phyloP scores from a whole-genome alignment of 345 rosid genomes.

The Melaleuca alternifolia region DNA sequence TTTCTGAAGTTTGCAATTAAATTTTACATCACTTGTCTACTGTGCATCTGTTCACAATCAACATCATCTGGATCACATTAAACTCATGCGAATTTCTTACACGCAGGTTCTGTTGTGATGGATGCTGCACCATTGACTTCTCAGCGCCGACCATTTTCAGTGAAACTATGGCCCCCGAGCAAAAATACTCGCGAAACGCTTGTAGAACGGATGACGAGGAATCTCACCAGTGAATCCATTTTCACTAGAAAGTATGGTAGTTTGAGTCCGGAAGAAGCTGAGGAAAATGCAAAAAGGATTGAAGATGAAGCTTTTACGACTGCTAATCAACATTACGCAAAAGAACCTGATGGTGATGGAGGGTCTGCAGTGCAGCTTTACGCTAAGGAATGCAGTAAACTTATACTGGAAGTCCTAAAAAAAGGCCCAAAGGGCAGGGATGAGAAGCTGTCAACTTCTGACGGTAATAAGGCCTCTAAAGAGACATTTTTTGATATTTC shows the following conservation, averaged over 20 bases:
- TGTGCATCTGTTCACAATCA: neutral
- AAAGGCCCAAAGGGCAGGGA: slow-evolving; percentile 36
- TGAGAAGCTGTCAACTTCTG: slow-evolving; percentile 16
- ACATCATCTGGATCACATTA: neutral
- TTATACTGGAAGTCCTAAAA: slow-evolving; percentile 69
- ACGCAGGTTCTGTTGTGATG: slow-evolving; percentile 27
- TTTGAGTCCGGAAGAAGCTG: slow-evolving; percentile 64
- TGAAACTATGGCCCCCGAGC: slow-evolving; percentile 91
- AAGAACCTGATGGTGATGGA: slow-evolving; percentile 95
- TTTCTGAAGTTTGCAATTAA: neutral
- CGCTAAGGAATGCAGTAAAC: slow-evolving; percentile 89
- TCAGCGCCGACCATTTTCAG: slow-evolving; percentile 52
- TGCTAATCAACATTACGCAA: slow-evolving; percentile 67
- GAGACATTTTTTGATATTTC: slow-evolving; percentile 69
- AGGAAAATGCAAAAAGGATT: slow-evolving; percentile 60
- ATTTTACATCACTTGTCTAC: neutral
- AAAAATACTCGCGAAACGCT: slow-evolving; percentile 61
- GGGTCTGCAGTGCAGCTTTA: slow-evolving; percentile 91
- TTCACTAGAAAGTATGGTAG: slow-evolving; percentile 77
- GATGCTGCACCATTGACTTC: slow-evolving; percentile 38
- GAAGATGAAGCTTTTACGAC: slow-evolving; percentile 56
- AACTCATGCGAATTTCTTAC: neutral
- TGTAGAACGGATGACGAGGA: slow-evolving; percentile 48
- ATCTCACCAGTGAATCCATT: slow-evolving; percentile 67
- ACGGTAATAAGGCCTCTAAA: slow-evolving; percentile 11